Evolutionary conservation across 495 filamentous ascomycete species (phyloP), one percentile per base, ranked within the genome.

Genomic region (Patellaria atrata): DNA sequence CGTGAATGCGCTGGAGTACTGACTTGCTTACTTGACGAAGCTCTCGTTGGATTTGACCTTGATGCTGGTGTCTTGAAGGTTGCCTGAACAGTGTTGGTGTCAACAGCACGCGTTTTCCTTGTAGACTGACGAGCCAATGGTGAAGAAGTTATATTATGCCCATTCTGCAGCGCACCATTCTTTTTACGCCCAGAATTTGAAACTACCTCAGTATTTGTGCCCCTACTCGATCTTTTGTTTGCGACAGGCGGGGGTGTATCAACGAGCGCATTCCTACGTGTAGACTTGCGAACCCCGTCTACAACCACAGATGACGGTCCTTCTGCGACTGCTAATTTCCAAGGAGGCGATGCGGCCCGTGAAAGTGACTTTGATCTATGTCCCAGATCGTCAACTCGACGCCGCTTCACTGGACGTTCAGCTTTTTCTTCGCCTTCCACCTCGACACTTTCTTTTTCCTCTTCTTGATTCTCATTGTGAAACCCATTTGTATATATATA

Each of bases 321-420:
- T 27, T 92, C 82, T 17, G 73, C 79, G 28, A 79, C 75, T 33
- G 79, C 63, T 54, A 75, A 87, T 62, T 89, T 96, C 89, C 89
- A 97, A 16, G 89, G 89, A 38, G 89, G 89, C 20, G 89, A 94
- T 35, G 56, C 52, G 29, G 60, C 57, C 33, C 71, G 64, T 30
- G 68, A 60, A 14, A 58, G 56, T 9, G 70, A 68, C 18, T 59
- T 63, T 35, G 56, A 58, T 26, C 59, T 58, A 11, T 55, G 51
- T 12, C 57, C 57, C 30, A 58, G 44, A 26, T 70, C 67, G 38
- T 59, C 64, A 31, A 85, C 64, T 55, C 82, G 77, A 45, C 79
- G 75, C 51, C 74, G 75, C 57, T 89, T 92, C 8, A 66, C 63
- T 32, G 79, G 79, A 35, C 69, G 77, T 13, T 57, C 66, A 20